Percentiles rank a stretch among this genome's conserved stretches.
phyloP scores from a whole-genome alignment of 2,329 filamentous ascomycete genomes.

The Fonsecaea pedrosoi region DNA sequence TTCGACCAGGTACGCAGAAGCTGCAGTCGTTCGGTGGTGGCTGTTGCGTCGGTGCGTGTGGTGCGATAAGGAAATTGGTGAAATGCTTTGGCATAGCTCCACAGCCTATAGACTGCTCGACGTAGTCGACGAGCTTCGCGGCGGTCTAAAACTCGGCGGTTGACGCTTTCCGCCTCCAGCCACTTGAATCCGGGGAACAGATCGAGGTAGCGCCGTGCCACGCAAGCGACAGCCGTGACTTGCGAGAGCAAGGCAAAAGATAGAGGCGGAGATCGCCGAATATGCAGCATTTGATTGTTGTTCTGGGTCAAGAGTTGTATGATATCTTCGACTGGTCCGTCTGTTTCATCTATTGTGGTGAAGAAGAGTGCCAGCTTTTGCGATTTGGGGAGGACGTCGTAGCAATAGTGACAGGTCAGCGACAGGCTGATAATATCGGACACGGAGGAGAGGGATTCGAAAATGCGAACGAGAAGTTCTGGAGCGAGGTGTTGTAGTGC shows the following conservation, averaged over 20 bases:
- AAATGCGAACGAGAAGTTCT: conserved; percentile 65
- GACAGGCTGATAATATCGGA: conserved; percentile 62
- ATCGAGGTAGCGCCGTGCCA: conserved; percentile 65
- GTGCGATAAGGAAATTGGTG: conserved; percentile 60
- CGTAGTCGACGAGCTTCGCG: conserved; percentile 60
- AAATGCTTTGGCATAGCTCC: conserved; percentile 66
- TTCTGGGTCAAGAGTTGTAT: conserved; percentile 68
- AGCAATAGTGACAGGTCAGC: conserved; percentile 62
- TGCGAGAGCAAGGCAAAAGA: conserved; percentile 63
- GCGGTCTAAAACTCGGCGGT: conserved; percentile 59
- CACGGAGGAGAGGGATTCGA: conserved; percentile 59
- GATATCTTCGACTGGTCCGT: conserved; percentile 64
- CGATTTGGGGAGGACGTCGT: conserved; percentile 59
- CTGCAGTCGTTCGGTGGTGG: conserved; percentile 60
- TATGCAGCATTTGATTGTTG: conserved; percentile 63
- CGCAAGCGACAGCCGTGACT: conserved; percentile 59
- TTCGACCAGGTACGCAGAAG: conserved; percentile 66
- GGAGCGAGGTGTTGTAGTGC: conserved; percentile 62
- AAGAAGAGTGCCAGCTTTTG: conserved; percentile 63
- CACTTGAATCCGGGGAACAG: conserved; percentile 70
- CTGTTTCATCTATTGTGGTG: conserved; percentile 61
- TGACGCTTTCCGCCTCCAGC: conserved; percentile 62
- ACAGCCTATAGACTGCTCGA: conserved; percentile 65
- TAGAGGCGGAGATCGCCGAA: conserved; percentile 59
- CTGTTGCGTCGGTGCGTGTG: conserved; percentile 54